Evolutionary conservation across 1,284 basidiomycete genomes (phyloP).

Genomic region (Flammula alnicola): DNA sequence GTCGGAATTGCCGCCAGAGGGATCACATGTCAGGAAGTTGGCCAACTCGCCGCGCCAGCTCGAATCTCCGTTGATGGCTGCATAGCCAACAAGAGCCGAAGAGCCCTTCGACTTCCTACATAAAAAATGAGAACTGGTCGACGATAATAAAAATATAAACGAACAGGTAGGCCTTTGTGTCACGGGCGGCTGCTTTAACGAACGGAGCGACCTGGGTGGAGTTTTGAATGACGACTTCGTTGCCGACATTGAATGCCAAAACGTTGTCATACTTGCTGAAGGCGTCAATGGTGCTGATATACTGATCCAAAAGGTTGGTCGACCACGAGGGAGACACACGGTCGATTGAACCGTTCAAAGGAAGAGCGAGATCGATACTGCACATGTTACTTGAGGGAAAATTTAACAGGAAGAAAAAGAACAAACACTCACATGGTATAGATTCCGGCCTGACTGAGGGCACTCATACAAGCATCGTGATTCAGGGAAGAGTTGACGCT

Average conservation of each 20-base stretch:
- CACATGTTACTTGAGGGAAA: neutral
- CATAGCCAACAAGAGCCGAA: conserved; percentile 80
- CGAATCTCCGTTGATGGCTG: conserved; percentile 78
- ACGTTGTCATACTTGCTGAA: conserved; percentile 88
- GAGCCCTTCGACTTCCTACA: conserved; percentile 69
- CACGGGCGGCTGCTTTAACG: conserved; percentile 91
- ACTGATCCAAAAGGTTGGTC: conserved; percentile 81
- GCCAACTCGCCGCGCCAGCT: conserved; percentile 75
- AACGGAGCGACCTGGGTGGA: conserved; percentile 75
- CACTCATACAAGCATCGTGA: conserved; percentile 86
- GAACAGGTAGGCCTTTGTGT: conserved; percentile 84
- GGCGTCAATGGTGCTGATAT: conserved; percentile 76
- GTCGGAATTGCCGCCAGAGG: conserved; percentile 54
- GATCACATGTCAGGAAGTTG: conserved; percentile 82
- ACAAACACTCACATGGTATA: conserved; percentile 75
- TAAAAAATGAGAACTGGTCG: conserved; percentile 9
- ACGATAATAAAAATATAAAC: conserved; percentile 28
- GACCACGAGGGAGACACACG: conserved; percentile 80
- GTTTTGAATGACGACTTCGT: conserved; percentile 78
- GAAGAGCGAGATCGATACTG: conserved; percentile 84
- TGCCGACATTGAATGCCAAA: conserved; percentile 85
- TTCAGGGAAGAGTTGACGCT: conserved; percentile 82
- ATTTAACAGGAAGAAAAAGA: conserved; percentile 1
- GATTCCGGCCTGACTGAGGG: conserved; percentile 80
- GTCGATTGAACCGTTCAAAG: conserved; percentile 87